Evolutionary conservation across 129 eudicot genomes (phyloP).

Genomic region (Flaveria sonorensis): DNA sequence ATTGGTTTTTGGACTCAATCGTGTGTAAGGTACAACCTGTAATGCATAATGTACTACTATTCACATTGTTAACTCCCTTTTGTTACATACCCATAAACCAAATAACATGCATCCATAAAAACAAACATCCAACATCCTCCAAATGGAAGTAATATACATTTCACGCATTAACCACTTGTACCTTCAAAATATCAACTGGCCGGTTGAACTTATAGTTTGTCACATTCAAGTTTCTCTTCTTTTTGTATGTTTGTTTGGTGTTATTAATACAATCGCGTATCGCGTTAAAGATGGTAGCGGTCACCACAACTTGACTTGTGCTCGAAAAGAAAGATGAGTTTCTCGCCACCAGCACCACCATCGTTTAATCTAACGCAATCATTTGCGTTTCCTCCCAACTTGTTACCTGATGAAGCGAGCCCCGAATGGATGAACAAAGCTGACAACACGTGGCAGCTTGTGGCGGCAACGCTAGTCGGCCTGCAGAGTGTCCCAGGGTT

Average conservation of each 20-base stretch:
- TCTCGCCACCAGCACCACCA: conserved; percentile 36
- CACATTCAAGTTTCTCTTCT: conserved; percentile 18
- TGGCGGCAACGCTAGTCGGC: conserved; percentile 66
- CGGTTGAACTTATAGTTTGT: conserved; percentile 27
- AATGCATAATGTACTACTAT: background rate
- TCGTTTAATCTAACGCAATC: conserved; percentile 18
- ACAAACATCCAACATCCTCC: conserved; percentile 11
- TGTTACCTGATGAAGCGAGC: conserved; percentile 51
- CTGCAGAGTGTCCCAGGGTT: conserved; percentile 64
- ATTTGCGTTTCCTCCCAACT: conserved; percentile 49
- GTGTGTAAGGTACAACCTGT: background rate
- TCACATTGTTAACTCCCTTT: conserved; percentile 16
- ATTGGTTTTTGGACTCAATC: background rate
- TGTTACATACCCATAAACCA: conserved; percentile 26
- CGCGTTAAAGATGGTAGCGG: background rate
- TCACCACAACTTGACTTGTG: background rate
- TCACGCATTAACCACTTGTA: conserved; percentile 18
- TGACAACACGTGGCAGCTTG: conserved; percentile 72
- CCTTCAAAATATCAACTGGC: conserved; percentile 27
- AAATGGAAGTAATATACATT: conserved; percentile 19
- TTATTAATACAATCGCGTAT: background rate
- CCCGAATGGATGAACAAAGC: conserved; percentile 78
- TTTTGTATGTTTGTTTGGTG: background rate
- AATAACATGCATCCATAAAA: conserved; percentile 4
- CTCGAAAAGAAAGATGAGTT: conserved; percentile 26